A percentile compares a stretch with the other conserved stretches of the same genome.
Conservation (phyloP, 352 stramenopile species). For the Phytophthora tentaculata region DNA sequence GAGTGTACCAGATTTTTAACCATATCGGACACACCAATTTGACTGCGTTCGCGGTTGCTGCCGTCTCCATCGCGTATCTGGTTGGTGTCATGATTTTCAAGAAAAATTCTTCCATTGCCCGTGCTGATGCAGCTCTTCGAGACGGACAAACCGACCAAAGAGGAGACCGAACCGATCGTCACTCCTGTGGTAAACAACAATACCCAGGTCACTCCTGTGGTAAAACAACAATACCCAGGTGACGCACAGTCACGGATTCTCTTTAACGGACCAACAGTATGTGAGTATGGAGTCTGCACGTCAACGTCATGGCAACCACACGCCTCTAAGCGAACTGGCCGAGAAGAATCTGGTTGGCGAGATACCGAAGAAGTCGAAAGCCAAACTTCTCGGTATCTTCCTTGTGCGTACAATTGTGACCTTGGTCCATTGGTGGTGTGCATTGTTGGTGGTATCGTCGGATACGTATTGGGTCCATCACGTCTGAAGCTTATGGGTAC, state of each 20-base stretch:
- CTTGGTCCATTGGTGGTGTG: slow-evolving; percentile 80
- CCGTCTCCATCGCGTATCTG: slow-evolving; percentile 63
- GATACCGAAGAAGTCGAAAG: slow-evolving; percentile 2
- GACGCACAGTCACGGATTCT: too few species aligned
- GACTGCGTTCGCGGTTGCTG: slow-evolving; percentile 71
- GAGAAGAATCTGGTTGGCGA: slow-evolving; percentile 18
- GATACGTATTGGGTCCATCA: slow-evolving; percentile 51
- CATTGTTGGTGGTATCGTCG: slow-evolving; percentile 60
- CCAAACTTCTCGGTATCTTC: background rate
- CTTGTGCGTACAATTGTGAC: slow-evolving; percentile 53
- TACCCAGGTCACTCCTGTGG: slow-evolving; percentile 35
- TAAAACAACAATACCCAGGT: slow-evolving; percentile 36
- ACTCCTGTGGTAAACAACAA: slow-evolving; percentile 15
- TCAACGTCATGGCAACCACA: slow-evolving; percentile 16
- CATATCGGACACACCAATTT: slow-evolving; percentile 72
- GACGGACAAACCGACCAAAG: slow-evolving; percentile 19
- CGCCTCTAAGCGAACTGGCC: slow-evolving; percentile 2
- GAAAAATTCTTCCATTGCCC: slow-evolving; percentile 43
- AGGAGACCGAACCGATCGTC: slow-evolving; percentile 20
- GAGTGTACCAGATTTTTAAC: slow-evolving; percentile 67
- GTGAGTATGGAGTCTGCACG: slow-evolving; percentile 41
- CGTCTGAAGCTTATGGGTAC: slow-evolving; percentile 74
- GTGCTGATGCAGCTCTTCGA: slow-evolving; percentile 45
- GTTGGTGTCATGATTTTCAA: slow-evolving; percentile 48
- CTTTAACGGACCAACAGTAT: too few species aligned